Percentiles rank a stretch among this genome's conserved stretches.
These are phyloP conservation scores for Massariosphaeria phaeospora DNA, from an alignment of 495 filamentous ascomycete genomes.

Conservation along the genomic window DNA sequence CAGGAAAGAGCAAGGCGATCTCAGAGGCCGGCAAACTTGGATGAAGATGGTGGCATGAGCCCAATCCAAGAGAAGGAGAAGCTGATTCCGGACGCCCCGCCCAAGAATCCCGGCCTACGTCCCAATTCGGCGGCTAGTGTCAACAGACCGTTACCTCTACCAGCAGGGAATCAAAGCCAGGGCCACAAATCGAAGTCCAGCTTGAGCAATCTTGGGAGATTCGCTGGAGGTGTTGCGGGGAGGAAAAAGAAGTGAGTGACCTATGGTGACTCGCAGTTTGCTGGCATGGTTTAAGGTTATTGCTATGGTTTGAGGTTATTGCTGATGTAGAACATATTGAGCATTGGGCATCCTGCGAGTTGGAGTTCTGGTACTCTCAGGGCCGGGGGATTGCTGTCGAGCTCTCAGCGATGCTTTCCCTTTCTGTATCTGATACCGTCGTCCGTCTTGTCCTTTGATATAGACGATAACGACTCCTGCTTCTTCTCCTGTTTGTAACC, in stretches of 20 bases:
- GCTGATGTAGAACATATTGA: neutral
- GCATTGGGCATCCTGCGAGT: neutral
- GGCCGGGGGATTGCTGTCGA: neutral
- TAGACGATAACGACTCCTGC: neutral
- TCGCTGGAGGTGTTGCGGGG: slow-evolving; percentile 29
- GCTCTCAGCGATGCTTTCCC: slow-evolving; percentile 35
- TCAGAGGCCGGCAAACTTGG: slow-evolving; percentile 39
- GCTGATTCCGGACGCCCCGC: slow-evolving; percentile 19
- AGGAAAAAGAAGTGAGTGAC: slow-evolving; percentile 25
- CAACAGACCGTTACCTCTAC: neutral
- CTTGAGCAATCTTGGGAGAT: slow-evolving; percentile 27
- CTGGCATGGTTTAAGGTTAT: neutral
- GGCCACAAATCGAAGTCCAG: slow-evolving; percentile 24
- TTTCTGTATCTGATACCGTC: slow-evolving; percentile 34
- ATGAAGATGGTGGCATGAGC: slow-evolving; percentile 18
- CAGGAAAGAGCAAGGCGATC: slow-evolving; percentile 70
- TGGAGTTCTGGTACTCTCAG: slow-evolving; percentile 1
- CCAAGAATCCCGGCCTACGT: slow-evolving; percentile 11
- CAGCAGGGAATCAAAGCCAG: neutral
- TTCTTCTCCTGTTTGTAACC: slow-evolving; percentile 1
- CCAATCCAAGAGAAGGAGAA: slow-evolving; percentile 31
- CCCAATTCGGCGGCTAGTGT: slow-evolving; percentile 4
- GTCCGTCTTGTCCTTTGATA: slow-evolving; percentile 14
- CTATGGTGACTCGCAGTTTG: neutral
- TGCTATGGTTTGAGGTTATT: neutral